Evolutionary conservation across 257 asterid species (phyloP), one percentile per base, ranked within the genome.

Genomic region (Solanum chaucha): DNA sequence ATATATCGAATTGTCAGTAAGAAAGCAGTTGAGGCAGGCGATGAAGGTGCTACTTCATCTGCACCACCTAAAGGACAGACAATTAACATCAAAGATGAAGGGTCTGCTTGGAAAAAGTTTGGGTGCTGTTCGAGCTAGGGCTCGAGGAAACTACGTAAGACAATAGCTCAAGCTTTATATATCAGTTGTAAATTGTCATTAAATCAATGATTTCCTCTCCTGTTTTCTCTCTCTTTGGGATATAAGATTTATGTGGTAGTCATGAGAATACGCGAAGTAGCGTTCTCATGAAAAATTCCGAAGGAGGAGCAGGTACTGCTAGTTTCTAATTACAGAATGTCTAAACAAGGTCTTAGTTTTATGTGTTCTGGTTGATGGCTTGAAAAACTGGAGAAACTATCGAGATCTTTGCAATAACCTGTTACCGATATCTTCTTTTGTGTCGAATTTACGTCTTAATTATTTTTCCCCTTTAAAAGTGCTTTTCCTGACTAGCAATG

Each of bases 111-210:
- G 92, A 88, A 88, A 85, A 88, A 65, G 78, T 72, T 87, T 1
- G 89, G 92, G 9, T 90, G 92, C 83, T 90, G 92, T 77, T 88
- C 92, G 9, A 87, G 89, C 86, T 90, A 90, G 87, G 81, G 26
- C 10, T 55, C 64, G n/a, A 13, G 22, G 35, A 30, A 78, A 78
- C 24, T 26, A 8, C 46, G 65, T 5, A 77, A 59, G 64, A 22
- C 70, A 46, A 78, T 26, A 78, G 74, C 78, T 72, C 59, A 46
- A 59, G 87, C 88, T 70, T 44, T 86, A n/a, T 61, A 61, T 61
- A 82, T 24, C 81, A 51, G 40, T 0, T 88, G 90, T 86, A 88
- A 28, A 81, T 86, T 55, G 48, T 81, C 88, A n/a, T 51, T 22
- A 44, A 38, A 36, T 82, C 73, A 10, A 8, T 40, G 86, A 55